These are phyloP conservation scores for Periconia sp. DNA, from an alignment of 2,329 filamentous ascomycete genomes.

Conservation along the genomic window DNA sequence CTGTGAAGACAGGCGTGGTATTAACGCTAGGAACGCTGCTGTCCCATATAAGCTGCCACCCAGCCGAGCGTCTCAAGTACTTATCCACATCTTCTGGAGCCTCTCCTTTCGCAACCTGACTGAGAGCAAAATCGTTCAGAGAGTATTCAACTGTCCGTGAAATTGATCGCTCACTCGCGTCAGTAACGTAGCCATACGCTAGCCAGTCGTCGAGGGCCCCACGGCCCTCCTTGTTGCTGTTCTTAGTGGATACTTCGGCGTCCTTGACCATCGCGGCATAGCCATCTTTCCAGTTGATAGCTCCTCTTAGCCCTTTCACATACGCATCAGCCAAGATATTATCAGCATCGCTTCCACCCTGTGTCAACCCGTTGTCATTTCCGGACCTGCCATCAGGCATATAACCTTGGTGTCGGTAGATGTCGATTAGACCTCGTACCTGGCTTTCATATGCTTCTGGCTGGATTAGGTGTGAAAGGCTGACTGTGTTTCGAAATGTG, in stretches of 20 bases:
- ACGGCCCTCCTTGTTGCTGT: slow-evolving; percentile 70
- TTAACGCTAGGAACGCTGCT: slow-evolving; percentile 26
- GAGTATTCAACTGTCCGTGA: slow-evolving; percentile 48
- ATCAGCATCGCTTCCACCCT: slow-evolving; percentile 73
- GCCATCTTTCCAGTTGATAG: slow-evolving; percentile 62
- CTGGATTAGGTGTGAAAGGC: slow-evolving; percentile 68
- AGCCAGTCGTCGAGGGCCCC: slow-evolving; percentile 74
- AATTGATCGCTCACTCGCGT: slow-evolving; percentile 37
- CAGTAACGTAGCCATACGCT: slow-evolving; percentile 63
- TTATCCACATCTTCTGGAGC: slow-evolving; percentile 46
- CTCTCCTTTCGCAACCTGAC: slow-evolving; percentile 42
- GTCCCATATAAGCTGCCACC: slow-evolving; percentile 28
- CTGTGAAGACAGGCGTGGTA: slow-evolving; percentile 18
- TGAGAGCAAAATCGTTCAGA: slow-evolving; percentile 48
- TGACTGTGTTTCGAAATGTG: slow-evolving; percentile 65
- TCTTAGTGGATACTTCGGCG: slow-evolving; percentile 63
- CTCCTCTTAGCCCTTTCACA: slow-evolving; percentile 42
- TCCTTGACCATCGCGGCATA: slow-evolving; percentile 66
- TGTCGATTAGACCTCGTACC: slow-evolving; percentile 70
- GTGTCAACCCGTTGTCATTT: slow-evolving; percentile 70
- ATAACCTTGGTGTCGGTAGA: slow-evolving; percentile 69
- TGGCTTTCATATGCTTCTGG: slow-evolving; percentile 68
- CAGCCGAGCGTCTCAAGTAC: slow-evolving; percentile 42
- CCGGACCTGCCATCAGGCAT: slow-evolving; percentile 70
- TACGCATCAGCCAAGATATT: slow-evolving; percentile 62